Base-by-base conservation (phyloP, 192 early-diverging fungal species). In the Fimicolochytrium jonesii region DNA sequence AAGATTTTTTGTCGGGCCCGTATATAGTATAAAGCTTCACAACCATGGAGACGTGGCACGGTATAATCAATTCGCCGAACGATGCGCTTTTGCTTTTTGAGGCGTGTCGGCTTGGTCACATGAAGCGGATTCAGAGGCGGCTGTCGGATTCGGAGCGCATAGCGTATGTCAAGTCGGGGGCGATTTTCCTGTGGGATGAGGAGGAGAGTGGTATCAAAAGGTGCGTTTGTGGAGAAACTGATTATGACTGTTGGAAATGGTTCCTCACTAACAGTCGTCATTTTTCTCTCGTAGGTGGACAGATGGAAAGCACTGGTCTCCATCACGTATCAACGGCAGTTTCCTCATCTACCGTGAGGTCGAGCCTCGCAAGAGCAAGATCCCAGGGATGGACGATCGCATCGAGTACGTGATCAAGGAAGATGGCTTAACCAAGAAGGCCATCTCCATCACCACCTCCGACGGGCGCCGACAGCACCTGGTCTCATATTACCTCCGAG, bases 151-250 rank as follows among this genome's bases (percentile, higher is more conserved):
- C 83, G 20, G 93, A 95, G 76, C 84, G 91, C 37, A 35, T 43
- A 13, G 79, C 79, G 17, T 76, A 82, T 43, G 90, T 95, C 51
- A 74, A 80, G 41, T 92, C 93, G 1, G 91, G 91, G 1, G 89
- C 91, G 4, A 85, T 93, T 26, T 95, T 92, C 77, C 87, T 89
- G 35, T 95, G 92, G 87, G 90, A 92, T 66, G 93, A 95, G 73
- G 73, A 87, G 53, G 91, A 95, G 69, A 84, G 85, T 44, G 93
- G 91, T 17, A 95, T 95, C 85, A 77, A 90, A 64, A 81, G 93
- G 34, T 64, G 46, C 4, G 59, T 20, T 45, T 58, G 10, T 6
- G 6, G 37, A 39, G 37, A n/a, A n/a, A n/a, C n/a, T n/a, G n/a
- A n/a, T n/a, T n/a, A n/a, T n/a, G n/a, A n/a, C n/a, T n/a, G n/a